Evolutionary conservation across 2,329 filamentous ascomycete species (phyloP).

Genomic region (Xylaria sp.): DNA sequence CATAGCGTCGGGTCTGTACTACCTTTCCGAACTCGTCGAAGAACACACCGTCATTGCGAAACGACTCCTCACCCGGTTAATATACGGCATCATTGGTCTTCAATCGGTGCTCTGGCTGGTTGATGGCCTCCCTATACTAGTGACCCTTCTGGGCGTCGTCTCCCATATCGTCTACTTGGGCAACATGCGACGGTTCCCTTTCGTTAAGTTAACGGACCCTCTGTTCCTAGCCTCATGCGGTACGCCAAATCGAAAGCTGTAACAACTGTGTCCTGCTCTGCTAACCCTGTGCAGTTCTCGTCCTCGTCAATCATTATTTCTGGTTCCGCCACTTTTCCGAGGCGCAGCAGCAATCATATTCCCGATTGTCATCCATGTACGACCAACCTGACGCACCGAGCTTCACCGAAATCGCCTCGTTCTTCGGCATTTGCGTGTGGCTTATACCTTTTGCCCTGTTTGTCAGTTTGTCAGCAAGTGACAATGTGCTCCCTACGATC

Average conservation of each 20-base stretch:
- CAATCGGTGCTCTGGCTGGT: slow-evolving; percentile 81
- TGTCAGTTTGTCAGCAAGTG: slow-evolving; percentile 90
- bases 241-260: slow-evolving; percentile 59
- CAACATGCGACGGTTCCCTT: slow-evolving; percentile 79
- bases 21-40: slow-evolving; percentile 96
- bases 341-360: slow-evolving; percentile 67
- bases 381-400: slow-evolving; percentile 74
- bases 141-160: slow-evolving; percentile 79
- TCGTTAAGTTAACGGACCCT: slow-evolving; percentile 88
- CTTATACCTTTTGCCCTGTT: slow-evolving; percentile 95
- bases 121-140: slow-evolving; percentile 84
- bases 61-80: slow-evolving; percentile 83
- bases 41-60: slow-evolving; percentile 96
- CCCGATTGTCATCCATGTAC: slow-evolving; percentile 69
- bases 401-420: slow-evolving; percentile 95
- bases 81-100: slow-evolving; percentile 81
- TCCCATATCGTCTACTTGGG: slow-evolving; percentile 89
- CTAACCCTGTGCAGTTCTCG: slow-evolving; percentile 70
- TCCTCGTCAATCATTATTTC: slow-evolving; percentile 89
- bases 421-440: slow-evolving; percentile 97
- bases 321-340: slow-evolving; percentile 95
- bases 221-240: slow-evolving; percentile 86
- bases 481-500: slow-evolving; percentile 95
- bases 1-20: slow-evolving; percentile 94
- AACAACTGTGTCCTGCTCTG: slow-evolving; percentile 2